phyloP scores from a whole-genome alignment of 495 filamentous ascomycete species.

The Aspergillus homomorphus region DNA sequence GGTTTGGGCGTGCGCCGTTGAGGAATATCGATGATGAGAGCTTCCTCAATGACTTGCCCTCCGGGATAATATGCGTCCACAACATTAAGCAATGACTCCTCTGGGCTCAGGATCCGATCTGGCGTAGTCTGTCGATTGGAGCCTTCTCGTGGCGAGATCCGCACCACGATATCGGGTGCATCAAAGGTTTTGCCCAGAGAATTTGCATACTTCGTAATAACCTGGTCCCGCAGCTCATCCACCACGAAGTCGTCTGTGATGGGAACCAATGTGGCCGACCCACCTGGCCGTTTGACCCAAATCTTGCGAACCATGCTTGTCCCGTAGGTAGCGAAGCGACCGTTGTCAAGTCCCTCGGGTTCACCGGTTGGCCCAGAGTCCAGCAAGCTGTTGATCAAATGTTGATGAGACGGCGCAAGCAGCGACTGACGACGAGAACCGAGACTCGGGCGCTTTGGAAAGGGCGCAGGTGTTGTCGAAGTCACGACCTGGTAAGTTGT shows the following conservation, averaged over 20 bases:
- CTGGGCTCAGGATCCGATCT: constrained; percentile 75
- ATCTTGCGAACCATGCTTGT: constrained; percentile 66
- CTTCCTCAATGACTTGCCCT: constrained; percentile 87
- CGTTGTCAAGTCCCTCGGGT: constrained; percentile 22
- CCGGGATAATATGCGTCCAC: constrained; percentile 85
- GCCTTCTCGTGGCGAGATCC: constrained; percentile 54
- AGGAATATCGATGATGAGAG: constrained; percentile 86
- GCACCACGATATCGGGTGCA: constrained; percentile 77
- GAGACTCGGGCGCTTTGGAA: constrained; percentile 42
- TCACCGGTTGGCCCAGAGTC: constrained; percentile 30
- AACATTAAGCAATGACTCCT: constrained; percentile 75
- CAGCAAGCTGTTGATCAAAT: constrained; percentile 42
- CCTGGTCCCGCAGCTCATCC: constrained; percentile 90
- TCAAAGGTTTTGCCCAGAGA: constrained; percentile 86
- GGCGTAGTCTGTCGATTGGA: constrained; percentile 43
- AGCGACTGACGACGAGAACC: constrained; percentile 50
- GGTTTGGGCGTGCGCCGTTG: constrained; percentile 77
- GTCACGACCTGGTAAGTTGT: constrained; percentile 17
- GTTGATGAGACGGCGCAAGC: constrained; percentile 43
- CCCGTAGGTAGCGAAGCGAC: constrained; percentile 18
- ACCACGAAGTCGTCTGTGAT: constrained; percentile 87
- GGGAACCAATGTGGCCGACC: constrained; percentile 81
- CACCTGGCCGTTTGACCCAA: constrained; percentile 85
- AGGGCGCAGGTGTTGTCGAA: constrained; percentile 18
- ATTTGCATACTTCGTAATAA: constrained; percentile 89